Percentiles rank a stretch among this genome's conserved stretches.
Conservation (phyloP, 306 rosid genomes). For the Vicia villosa region DNA sequence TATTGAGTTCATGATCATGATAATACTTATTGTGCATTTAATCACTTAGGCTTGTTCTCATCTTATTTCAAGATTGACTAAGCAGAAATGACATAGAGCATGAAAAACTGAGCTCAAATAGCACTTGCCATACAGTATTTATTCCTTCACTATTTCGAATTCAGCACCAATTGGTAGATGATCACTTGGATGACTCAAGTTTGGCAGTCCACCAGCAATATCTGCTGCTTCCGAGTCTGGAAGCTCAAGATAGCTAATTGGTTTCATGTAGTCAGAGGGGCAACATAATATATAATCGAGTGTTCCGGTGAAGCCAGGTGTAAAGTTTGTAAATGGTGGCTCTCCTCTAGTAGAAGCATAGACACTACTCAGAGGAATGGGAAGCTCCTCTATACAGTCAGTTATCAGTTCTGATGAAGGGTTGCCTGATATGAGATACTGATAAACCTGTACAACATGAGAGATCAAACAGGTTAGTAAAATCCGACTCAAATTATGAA, state of each 20-base stretch:
- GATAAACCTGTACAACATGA: constrained; percentile 65
- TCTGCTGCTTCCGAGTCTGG: constrained; percentile 64
- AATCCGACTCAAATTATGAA: constrained; percentile 7
- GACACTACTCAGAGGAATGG: constrained; percentile 69
- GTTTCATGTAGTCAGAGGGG: constrained; percentile 63
- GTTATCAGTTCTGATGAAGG: constrained; percentile 40
- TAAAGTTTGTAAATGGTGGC: constrained; percentile 87
- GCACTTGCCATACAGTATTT: constrained; percentile 14
- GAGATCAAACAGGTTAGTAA: constrained; percentile 28
- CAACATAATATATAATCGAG: constrained; percentile 73
- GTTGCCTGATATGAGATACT: constrained; percentile 64
- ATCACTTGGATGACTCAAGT: constrained; percentile 77
- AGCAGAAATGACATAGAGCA: constrained; percentile 4
- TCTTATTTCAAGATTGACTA: constrained; percentile 21
- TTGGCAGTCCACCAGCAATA: constrained; percentile 82
- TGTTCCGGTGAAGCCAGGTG: constrained; percentile 91
- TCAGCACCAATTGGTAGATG: constrained; percentile 90
- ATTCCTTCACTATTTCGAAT: constrained; percentile 62
- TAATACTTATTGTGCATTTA: constrained; percentile 18
- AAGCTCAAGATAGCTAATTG: constrained; percentile 78
- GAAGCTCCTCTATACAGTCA: constrained; percentile 55
- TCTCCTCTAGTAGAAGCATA: constrained; percentile 70
- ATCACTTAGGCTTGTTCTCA: constrained; percentile 7
- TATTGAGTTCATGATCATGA: constrained; percentile 22
- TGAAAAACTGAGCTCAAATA: constrained; percentile 30